A percentile compares a stretch with the other conserved stretches of the same genome.
Conservation (phyloP, 805 yeast species). For the Nakazawaea molendinolei region DNA sequence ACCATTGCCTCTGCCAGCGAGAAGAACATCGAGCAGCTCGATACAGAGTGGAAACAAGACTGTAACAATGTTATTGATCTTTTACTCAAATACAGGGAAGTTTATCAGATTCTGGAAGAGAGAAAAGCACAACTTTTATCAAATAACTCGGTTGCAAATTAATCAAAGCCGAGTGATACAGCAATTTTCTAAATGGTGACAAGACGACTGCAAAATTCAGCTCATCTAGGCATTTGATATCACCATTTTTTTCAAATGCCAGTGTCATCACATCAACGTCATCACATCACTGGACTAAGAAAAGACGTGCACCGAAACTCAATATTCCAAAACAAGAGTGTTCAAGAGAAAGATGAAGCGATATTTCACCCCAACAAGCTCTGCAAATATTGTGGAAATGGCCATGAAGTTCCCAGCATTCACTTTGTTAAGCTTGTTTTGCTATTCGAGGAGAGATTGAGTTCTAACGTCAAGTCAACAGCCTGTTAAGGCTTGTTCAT, state of each 20-base stretch:
- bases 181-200: too few species aligned
- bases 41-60: constrained; percentile 6
- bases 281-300: too few species aligned
- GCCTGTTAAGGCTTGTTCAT: constrained; percentile 90
- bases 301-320: too few species aligned
- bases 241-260: too few species aligned
- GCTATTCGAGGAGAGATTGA: too few species aligned
- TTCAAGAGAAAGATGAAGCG: neutral
- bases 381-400: neutral
- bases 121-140: constrained; percentile 1
- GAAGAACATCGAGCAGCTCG: neutral
- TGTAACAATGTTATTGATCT: constrained; percentile 4
- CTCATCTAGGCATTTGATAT: too few species aligned
- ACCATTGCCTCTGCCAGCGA: too few species aligned
- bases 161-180: too few species aligned
- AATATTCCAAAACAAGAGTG: neutral
- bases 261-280: too few species aligned
- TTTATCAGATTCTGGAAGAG: constrained; percentile 1
- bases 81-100: constrained; percentile 4
- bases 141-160: too few species aligned
- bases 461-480: too few species aligned
- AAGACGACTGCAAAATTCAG: too few species aligned
- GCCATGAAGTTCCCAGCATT: constrained; percentile 12
- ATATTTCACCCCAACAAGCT: neutral
- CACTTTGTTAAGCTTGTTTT: constrained; percentile 9